Conservation (phyloP, 2,329 filamentous ascomycete genomes). For the Nothophoma quercina region DNA sequence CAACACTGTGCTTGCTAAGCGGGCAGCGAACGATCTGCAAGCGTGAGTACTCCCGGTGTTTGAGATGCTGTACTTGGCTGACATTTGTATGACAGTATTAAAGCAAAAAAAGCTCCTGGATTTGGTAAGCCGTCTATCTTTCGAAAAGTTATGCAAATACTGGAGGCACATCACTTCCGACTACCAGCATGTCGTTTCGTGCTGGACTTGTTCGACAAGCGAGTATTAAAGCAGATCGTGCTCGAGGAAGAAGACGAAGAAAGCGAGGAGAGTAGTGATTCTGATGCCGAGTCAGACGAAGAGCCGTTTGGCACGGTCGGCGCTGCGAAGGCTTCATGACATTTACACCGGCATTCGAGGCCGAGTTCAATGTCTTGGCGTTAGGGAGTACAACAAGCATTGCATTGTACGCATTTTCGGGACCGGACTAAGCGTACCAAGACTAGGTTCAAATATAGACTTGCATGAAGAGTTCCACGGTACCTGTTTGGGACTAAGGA, state of each 20-base stretch:
- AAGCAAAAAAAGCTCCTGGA: constrained; percentile 74
- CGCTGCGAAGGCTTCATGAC: constrained; percentile 24
- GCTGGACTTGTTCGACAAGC: constrained; percentile 92
- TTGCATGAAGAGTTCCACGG: constrained; percentile 35
- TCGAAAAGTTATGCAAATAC: constrained; percentile 80
- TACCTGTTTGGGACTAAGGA: constrained; percentile 18
- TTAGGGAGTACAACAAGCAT: constrained; percentile 29
- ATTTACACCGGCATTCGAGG: constrained; percentile 3
- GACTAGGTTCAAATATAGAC: constrained; percentile 18
- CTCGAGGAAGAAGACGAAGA: constrained; percentile 70
- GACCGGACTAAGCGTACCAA: constrained; percentile 16
- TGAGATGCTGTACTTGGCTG: constrained; percentile 14
- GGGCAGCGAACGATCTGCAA: constrained; percentile 80
- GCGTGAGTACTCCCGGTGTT: constrained; percentile 50
- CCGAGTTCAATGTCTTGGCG: constrained; percentile 16
- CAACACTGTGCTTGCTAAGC: constrained; percentile 91
- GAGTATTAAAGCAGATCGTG: constrained; percentile 83
- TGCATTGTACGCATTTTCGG: constrained; percentile 30
- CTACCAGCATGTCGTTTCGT: constrained; percentile 88
- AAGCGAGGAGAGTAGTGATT: constrained; percentile 46
- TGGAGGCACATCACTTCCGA: constrained; percentile 90
- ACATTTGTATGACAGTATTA: constrained; percentile 64
- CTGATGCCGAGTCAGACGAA: constrained; percentile 42
- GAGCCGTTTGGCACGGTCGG: constrained; percentile 29
- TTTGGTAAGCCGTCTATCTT: constrained; percentile 83